Evolutionary conservation across 2,329 filamentous ascomycete genomes (phyloP), one percentile per base, ranked within the genome.

Genomic region (Juglanconis juglandina): DNA sequence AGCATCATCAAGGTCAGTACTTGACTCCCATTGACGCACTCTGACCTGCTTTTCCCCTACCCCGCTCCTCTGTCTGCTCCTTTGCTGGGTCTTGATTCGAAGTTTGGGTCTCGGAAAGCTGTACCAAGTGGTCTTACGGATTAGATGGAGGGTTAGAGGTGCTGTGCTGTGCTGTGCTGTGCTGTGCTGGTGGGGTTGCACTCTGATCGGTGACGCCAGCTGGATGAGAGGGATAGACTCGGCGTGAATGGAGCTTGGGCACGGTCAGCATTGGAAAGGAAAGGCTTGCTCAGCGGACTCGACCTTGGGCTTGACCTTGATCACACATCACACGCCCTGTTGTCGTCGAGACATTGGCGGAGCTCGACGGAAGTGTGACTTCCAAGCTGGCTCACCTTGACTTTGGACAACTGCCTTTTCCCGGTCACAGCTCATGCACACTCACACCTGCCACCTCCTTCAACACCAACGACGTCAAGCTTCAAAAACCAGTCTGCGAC

Each of bases 1-100:
- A 53, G 32, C 56, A 56, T 50, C 13, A 46, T 46, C 53, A 48
- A 59, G 60, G 60, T 62, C 53, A 62, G 60, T 62, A 59, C 48
- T 32, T 56, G 56, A 48, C 39, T 37, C 11, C 30, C 13, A 42
- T 41, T 30, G 44, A 46, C 13, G 24, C 49, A n/a, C 30, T 32
- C 24, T 42, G 10, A 10, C 39, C n/a, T 42, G 47, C 1, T 35
- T 48, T 60, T 13, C n/a, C 44, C 24, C 14, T 24, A 41, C 39
- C 37, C 51, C 33, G 42, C 8, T 33, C n/a, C 32, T n/a, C n/a
- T 37, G n/a, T 30, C n/a, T 48, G 44, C 17, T 37, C 8, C 30
- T 48, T 7, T 5, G 5, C n/a, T 48, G 33, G 33, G 44, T 7
- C 17, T 37, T 30, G 33, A 48, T 42, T 9, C 24, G 47, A 39